These are phyloP conservation scores for Acmispon strigosus DNA, from an alignment of 306 rosid genomes.

Conservation along the genomic window DNA sequence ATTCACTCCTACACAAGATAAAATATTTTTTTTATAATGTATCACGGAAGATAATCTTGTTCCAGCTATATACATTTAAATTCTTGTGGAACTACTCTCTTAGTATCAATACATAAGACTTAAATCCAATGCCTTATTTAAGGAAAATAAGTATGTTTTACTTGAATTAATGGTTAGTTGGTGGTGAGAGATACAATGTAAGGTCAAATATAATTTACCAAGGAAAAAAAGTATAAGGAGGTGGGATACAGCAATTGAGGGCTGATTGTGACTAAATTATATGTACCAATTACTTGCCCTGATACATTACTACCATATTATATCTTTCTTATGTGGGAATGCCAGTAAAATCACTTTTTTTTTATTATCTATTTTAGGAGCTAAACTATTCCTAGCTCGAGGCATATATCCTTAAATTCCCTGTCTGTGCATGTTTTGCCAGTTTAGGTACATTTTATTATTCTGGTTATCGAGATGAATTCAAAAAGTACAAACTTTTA, in stretches of 20 bases:
- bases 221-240: not conserved
- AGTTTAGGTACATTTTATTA: constrained; percentile 7
- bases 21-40: no score
- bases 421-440: constrained; percentile 12
- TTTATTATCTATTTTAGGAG: constrained; percentile 6
- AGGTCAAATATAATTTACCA: not conserved
- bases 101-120: no score
- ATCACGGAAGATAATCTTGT: no score
- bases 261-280: constrained; percentile 8
- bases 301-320: constrained; percentile 12
- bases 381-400: constrained; percentile 1
- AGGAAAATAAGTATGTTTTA: no score
- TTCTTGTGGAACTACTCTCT: no score
- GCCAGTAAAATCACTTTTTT: not conserved
- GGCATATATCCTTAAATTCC: constrained; percentile 20
- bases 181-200: not conserved
- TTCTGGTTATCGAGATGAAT: constrained; percentile 10
- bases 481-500: not conserved
- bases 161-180: no score
- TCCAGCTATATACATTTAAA: no score
- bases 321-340: not conserved
- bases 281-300: not conserved
- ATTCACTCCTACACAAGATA: no score
- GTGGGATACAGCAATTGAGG: constrained; percentile 33
- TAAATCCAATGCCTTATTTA: no score